These are phyloP conservation scores for Alternaria burnsii DNA, from an alignment of 2,329 filamentous ascomycete species.

Conservation along the genomic window DNA sequence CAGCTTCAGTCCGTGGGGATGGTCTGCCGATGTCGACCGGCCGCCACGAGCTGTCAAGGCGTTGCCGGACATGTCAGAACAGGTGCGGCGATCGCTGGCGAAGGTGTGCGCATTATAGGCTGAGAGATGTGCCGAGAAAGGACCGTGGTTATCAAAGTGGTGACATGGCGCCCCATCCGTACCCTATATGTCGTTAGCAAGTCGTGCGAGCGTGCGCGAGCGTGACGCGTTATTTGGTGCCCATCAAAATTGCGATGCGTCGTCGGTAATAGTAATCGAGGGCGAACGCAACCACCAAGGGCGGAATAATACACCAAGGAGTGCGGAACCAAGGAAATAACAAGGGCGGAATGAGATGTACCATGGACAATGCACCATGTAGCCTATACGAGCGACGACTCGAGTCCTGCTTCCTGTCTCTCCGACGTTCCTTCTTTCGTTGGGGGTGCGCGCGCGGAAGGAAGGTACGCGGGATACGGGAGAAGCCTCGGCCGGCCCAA, in stretches of 20 bases:
- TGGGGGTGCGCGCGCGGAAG: slow-evolving; percentile 5
- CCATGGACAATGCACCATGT: not conserved
- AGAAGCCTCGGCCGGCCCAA: slow-evolving; percentile 23
- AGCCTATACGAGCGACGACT: not conserved
- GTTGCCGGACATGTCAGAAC: slow-evolving; percentile 10
- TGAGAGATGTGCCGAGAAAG: slow-evolving; percentile 14
- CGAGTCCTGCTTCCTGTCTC: not conserved
- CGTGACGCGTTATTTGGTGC: slow-evolving; percentile 7
- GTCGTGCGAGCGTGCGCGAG: slow-evolving; percentile 16
- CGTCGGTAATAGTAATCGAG: not conserved
- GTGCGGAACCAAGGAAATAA: too few species aligned
- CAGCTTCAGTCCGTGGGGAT: slow-evolving; percentile 5
- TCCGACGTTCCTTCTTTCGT: slow-evolving; percentile 7
- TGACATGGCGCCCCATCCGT: not conserved
- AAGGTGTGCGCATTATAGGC: slow-evolving; percentile 5
- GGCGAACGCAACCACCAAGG: not conserved
- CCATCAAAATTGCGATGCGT: slow-evolving; percentile 7
- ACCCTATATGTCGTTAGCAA: slow-evolving; percentile 10
- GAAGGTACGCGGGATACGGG: slow-evolving; percentile 18
- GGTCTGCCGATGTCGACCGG: slow-evolving; percentile 28
- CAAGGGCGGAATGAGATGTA: too few species aligned
- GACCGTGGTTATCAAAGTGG: slow-evolving; percentile 9
- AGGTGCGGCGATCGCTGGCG: slow-evolving; percentile 4
- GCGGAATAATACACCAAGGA: too few species aligned
- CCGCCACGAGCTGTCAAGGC: not conserved